phyloP scores from a whole-genome alignment of 2,329 filamentous ascomycete species.

The Rutstroemia sp. region DNA sequence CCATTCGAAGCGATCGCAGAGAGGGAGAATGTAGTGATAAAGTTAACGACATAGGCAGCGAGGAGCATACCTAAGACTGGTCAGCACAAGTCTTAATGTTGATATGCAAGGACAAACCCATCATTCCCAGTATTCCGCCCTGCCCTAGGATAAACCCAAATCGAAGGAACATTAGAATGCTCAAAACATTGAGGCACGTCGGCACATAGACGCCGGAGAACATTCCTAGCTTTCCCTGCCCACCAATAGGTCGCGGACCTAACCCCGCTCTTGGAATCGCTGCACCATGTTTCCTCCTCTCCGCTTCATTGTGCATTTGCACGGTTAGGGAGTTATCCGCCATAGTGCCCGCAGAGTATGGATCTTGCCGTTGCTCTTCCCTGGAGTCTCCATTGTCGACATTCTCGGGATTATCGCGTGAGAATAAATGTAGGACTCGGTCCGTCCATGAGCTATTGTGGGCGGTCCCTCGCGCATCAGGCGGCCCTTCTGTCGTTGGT shows the following conservation, averaged over 20 bases:
- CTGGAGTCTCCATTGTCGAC: background rate
- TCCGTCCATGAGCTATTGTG: background rate
- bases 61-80: slow-evolving; percentile 48
- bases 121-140: slow-evolving; percentile 9
- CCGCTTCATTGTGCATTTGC: slow-evolving; percentile 22
- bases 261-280: slow-evolving; percentile 32
- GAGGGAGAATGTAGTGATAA: slow-evolving; percentile 79
- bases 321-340: slow-evolving; percentile 19
- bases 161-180: slow-evolving; percentile 86
- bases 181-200: slow-evolving; percentile 81
- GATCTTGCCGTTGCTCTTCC: background rate
- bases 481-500: background rate
- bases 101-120: background rate
- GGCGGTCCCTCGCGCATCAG: background rate
- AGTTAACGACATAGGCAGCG: slow-evolving; percentile 70
- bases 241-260: slow-evolving; percentile 33
- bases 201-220: slow-evolving; percentile 80
- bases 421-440: background rate
- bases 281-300: slow-evolving; percentile 25
- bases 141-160: slow-evolving; percentile 75
- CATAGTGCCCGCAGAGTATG: background rate
- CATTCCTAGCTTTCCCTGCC: slow-evolving; percentile 60
- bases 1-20: slow-evolving; percentile 88
- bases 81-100: background rate
- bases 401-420: background rate